Conservation (phyloP, 2,329 filamentous ascomycete species). For the Talaromyces verruculosus region DNA sequence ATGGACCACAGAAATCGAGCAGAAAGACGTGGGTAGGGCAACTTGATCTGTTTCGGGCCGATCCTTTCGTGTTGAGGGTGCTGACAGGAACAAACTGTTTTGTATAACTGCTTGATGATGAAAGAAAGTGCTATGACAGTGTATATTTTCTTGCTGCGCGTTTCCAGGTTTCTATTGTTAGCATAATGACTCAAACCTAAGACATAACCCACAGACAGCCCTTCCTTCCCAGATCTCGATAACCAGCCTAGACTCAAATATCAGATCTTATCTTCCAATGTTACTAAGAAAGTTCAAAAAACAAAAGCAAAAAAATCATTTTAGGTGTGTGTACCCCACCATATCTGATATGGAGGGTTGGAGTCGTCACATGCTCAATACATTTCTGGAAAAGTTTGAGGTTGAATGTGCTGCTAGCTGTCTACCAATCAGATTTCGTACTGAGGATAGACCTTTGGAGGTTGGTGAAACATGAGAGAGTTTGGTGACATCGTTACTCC, state of each 20-base stretch:
- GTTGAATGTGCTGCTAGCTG: slow-evolving; percentile 2
- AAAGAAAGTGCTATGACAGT: neutral
- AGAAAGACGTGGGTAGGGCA: neutral
- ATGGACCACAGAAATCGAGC: neutral
- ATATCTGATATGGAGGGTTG: slow-evolving; percentile 12
- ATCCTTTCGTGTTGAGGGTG: neutral
- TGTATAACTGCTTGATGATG: neutral
- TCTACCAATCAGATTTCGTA: slow-evolving; percentile 8
- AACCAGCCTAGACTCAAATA: neutral
- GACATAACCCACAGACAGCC: neutral
- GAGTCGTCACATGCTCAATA: slow-evolving; percentile 3
- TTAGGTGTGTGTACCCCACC: slow-evolving; percentile 7
- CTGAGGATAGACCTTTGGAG: neutral
- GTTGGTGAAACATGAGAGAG: slow-evolving; percentile 3
- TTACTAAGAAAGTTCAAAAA: neutral
- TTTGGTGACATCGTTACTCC: neutral
- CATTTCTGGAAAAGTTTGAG: slow-evolving; percentile 8
- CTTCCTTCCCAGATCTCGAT: neutral
- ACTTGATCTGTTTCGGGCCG: neutral
- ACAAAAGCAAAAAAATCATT: neutral
- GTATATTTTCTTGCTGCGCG: neutral
- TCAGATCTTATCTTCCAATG: slow-evolving; percentile 5
- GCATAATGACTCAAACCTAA: neutral
- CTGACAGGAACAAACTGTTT: neutral
- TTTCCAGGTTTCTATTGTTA: neutral